These are phyloP conservation scores for Cercospora sojina DNA, from an alignment of 2,329 filamentous ascomycete species.

Conservation along the genomic window DNA sequence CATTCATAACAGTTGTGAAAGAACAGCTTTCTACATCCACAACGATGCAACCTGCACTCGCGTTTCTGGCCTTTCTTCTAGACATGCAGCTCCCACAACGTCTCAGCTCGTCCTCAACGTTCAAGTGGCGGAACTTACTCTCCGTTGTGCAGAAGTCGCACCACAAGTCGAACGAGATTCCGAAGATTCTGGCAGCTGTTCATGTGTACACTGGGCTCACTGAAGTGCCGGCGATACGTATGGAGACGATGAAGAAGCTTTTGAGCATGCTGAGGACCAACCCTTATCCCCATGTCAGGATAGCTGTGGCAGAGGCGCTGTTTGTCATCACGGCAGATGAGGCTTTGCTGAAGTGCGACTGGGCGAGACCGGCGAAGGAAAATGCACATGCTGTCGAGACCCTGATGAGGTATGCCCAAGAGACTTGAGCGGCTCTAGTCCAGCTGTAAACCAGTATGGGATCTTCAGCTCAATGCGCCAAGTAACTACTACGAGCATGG, in stretches of 20 bases:
- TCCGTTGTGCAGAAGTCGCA: constrained; percentile 72
- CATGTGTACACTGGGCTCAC: constrained; percentile 75
- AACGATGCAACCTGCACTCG: constrained; percentile 60
- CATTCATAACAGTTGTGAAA: constrained; percentile 29
- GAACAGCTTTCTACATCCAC: constrained; percentile 16
- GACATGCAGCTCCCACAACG: constrained; percentile 47
- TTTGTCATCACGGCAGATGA: constrained; percentile 41
- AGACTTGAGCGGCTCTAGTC: background rate
- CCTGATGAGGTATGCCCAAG: constrained; percentile 2
- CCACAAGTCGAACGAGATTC: constrained; percentile 78
- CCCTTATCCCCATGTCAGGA: constrained; percentile 73
- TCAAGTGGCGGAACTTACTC: constrained; percentile 67
- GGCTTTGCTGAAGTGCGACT: constrained; percentile 27
- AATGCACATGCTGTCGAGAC: constrained; percentile 15
- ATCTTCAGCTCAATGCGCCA: background rate
- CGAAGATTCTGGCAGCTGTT: constrained; percentile 76
- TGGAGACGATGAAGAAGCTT: constrained; percentile 66
- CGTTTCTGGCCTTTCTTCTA: constrained; percentile 71
- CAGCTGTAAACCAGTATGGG: background rate
- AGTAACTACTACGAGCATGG: background rate
- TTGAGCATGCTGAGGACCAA: constrained; percentile 68
- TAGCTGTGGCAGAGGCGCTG: constrained; percentile 44
- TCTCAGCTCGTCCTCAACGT: constrained; percentile 42
- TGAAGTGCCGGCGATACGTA: constrained; percentile 49
- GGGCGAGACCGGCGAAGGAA: constrained; percentile 23